Evolutionary conservation across 768 basidiomycete species (phyloP).

Genomic region (Leucosporidium yakuticum): DNA sequence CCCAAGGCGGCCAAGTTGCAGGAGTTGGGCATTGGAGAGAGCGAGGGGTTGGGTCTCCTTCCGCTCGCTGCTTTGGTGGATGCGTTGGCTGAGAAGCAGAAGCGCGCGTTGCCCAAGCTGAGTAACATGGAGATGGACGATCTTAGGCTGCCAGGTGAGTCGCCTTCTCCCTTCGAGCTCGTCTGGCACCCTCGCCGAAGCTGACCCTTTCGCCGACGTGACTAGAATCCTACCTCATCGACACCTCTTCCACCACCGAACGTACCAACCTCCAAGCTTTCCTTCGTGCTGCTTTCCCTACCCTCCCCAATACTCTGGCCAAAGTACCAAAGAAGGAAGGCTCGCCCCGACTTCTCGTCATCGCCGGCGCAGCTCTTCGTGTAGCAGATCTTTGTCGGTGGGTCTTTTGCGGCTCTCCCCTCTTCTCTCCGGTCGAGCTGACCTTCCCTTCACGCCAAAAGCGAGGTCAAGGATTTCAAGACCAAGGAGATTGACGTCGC

Average conservation of each 20-base stretch:
- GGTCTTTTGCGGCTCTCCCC: slow-evolving; percentile 48
- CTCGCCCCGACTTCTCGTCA: slow-evolving; percentile 77
- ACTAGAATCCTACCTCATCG: slow-evolving; percentile 56
- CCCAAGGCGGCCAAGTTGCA: slow-evolving; percentile 55
- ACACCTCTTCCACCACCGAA: slow-evolving; percentile 67
- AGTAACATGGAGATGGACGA: slow-evolving; percentile 75
- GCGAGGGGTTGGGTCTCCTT: slow-evolving; percentile 54
- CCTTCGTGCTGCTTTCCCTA: slow-evolving; percentile 64
- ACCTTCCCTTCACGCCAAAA: neutral
- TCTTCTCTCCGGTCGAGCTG: neutral
- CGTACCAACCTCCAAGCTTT: slow-evolving; percentile 68
- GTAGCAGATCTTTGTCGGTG: slow-evolving; percentile 79
- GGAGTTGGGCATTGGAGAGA: slow-evolving; percentile 41
- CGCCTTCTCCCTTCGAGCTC: neutral
- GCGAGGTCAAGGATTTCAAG: slow-evolving; percentile 41
- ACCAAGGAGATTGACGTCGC: slow-evolving; percentile 80
- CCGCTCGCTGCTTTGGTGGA: slow-evolving; percentile 56
- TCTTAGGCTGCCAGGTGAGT: slow-evolving; percentile 67
- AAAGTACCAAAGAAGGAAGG: slow-evolving; percentile 72
- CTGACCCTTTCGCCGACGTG: slow-evolving; percentile 52
- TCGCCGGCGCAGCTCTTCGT: slow-evolving; percentile 82
- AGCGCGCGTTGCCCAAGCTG: slow-evolving; percentile 61
- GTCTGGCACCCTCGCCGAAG: neutral
- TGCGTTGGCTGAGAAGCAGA: slow-evolving; percentile 62
- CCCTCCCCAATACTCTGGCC: slow-evolving; percentile 60